Evolutionary conservation across 495 filamentous ascomycete genomes (phyloP), one percentile per base, ranked within the genome.

Genomic region (Lasiosphaeriaceae sp.): DNA sequence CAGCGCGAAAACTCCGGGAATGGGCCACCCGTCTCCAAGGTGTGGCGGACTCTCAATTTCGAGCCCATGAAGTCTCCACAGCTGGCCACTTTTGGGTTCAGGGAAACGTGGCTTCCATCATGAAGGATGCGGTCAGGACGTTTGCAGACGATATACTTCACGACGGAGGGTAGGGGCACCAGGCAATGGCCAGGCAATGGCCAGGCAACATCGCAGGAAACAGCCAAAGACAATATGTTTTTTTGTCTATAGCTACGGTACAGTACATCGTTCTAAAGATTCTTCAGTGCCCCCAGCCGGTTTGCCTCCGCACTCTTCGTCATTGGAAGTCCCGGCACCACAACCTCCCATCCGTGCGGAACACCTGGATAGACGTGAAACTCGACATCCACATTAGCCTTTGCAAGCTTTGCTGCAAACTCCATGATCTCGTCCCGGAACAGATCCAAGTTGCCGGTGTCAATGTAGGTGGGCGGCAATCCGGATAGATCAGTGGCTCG

Each of bases 31-130:
- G 78, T 55, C 72, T 95, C 56, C 57, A 66, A 5, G 60, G 58
- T 8, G 62, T 60, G 0, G 67, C 66, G 12, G 69, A 61, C 23
- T 74, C 70, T 34, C 68, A 59, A 48, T 87, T 86, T 54, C 66
- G 68, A 6, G 75, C 70, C 53, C 73, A 77, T 26, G 83, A 89
- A 63, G 78, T 96, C 45, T 67, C 71, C 19, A 82, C 81, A 5
- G 92, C 87, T 9, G 90, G 88, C 3, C 92, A 96, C 71, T 96
- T 96, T 63, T 96, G 91, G 90, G 67, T 75, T 21, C 88, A 93
- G 61, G 64, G 78, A 5, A 85, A 83, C 4, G 85, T 80, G n/a
- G 73, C 81, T 62, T 59, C 64, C 39, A 72, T 78, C 57, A 73
- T 92, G 29, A 26, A 54, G 14, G 60, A 78, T 65, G 72, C 65